Base-by-base conservation (phyloP, 441 rosid species). In the Populus trichocarpa region DNA sequence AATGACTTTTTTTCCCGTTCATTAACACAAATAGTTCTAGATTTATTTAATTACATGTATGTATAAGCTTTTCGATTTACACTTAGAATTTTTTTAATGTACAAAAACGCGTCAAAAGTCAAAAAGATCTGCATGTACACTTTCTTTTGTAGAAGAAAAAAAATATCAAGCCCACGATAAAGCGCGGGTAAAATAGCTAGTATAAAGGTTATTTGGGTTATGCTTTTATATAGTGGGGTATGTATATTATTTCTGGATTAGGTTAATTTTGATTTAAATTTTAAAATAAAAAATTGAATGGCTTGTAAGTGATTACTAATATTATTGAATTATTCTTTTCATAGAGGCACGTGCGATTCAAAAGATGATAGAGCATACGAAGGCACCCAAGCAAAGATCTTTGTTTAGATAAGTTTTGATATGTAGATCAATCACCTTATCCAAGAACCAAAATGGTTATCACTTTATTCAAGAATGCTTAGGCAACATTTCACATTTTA, bases 181-280 rank as follows among this genome's bases (percentile, higher is more conserved):
- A 33, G 7, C 35, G 0, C 8, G 7, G 35, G 8, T 6, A 0
- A 33, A 33, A 33, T 33, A 6, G 1, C 0, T 33, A 33, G 35
- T 33, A 0, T 33, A n/a, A 25, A 83, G 18, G 12, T 10, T 88
- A 30, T 20, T 59, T 4, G 61, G 38, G 26, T 75, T 84, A 13
- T 88, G 89, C 76, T 63, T 75, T 28, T 69, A 87, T 61, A 20
- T 9, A 10, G 64, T 80, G 2, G 93, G 90, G 91, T 89, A 83
- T 32, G 42, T 26, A 13, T 10, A 6, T 35, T 33, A 6, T 33
- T 33, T 33, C 2, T 6, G 6, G 8, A 33, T 33, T 33, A 33
- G 36, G 36, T 33, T 33, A 4, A 32, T 38, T 42, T 33, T 64
- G 14, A 33, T 33, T 69, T 20, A n/a, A 69, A 30, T n/a, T 69